A percentile compares a stretch with the other conserved stretches of the same genome.
Conservation (phyloP, 148 eudicot species). For the Cornus kousa region DNA sequence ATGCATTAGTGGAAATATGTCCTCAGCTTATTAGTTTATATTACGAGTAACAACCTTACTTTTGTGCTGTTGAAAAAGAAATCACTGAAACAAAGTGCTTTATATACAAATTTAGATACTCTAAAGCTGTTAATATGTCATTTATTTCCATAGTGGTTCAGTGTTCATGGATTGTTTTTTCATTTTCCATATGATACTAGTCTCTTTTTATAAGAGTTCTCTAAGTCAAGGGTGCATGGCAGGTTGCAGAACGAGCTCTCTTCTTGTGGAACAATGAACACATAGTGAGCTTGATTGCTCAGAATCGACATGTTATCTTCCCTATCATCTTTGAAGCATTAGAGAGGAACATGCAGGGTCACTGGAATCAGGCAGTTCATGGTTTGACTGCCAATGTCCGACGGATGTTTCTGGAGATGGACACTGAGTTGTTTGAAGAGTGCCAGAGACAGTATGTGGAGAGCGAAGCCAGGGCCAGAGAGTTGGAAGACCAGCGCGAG, state of each 20-base stretch:
- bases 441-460: constrained; percentile 32
- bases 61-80: neutral
- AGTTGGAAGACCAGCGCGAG: constrained; percentile 33
- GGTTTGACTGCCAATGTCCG: constrained; percentile 45
- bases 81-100: neutral
- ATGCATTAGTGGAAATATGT: too few relatives aligned
- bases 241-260: constrained; percentile 60
- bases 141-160: neutral
- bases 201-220: neutral
- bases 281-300: constrained; percentile 41
- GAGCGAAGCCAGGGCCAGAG: constrained; percentile 24
- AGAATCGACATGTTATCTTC: constrained; percentile 39
- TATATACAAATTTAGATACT: neutral
- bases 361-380: constrained; percentile 55
- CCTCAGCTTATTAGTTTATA: neutral
- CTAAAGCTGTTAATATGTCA: neutral
- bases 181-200: neutral
- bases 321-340: constrained; percentile 44
- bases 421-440: constrained; percentile 41
- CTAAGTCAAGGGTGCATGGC: constrained; percentile 12
- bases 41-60: neutral
- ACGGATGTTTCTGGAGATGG: constrained; percentile 53
- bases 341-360: constrained; percentile 38
- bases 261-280: constrained; percentile 61
- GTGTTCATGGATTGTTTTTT: neutral